phyloP scores from a whole-genome alignment of 331 rosid species.

The Malus hybrid region DNA sequence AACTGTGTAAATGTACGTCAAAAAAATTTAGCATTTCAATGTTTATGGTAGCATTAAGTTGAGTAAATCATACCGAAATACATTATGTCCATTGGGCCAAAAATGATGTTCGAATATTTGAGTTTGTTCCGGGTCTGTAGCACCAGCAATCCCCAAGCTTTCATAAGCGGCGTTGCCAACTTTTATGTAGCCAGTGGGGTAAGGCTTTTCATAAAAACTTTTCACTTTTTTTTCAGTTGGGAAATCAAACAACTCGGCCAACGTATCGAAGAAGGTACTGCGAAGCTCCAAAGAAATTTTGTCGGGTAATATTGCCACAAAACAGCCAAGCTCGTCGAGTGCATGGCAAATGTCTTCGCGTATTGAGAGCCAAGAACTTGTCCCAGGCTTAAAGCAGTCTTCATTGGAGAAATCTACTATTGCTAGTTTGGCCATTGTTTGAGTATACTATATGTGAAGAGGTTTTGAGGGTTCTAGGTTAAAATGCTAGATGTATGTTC shows the following conservation, averaged over 20 bases:
- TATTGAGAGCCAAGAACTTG: background rate
- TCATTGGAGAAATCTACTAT: conserved; percentile 14
- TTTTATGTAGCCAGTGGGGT: background rate
- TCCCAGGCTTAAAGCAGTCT: background rate
- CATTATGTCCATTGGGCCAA: conserved; percentile 4
- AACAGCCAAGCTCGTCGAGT: conserved; percentile 16
- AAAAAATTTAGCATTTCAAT: too few species aligned
- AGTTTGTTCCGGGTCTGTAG: background rate
- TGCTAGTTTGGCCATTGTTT: conserved; percentile 33
- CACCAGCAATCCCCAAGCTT: conserved; percentile 7
- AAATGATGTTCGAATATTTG: conserved; percentile 1
- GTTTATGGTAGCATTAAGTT: too few species aligned
- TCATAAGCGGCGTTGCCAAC: background rate
- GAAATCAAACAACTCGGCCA: background rate
- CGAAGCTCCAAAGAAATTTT: conserved; percentile 10
- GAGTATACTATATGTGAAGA: conserved; percentile 23
- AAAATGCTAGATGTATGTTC: background rate
- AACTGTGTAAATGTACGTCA: too few species aligned
- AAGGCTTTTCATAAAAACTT: background rate
- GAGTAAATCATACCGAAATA: background rate
- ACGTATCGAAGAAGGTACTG: background rate
- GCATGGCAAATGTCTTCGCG: background rate
- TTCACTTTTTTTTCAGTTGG: background rate
- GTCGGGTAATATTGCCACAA: background rate
- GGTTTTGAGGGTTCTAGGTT: background rate